Conservation (phyloP, 345 rosid genomes). For the Mercurialis annua region DNA sequence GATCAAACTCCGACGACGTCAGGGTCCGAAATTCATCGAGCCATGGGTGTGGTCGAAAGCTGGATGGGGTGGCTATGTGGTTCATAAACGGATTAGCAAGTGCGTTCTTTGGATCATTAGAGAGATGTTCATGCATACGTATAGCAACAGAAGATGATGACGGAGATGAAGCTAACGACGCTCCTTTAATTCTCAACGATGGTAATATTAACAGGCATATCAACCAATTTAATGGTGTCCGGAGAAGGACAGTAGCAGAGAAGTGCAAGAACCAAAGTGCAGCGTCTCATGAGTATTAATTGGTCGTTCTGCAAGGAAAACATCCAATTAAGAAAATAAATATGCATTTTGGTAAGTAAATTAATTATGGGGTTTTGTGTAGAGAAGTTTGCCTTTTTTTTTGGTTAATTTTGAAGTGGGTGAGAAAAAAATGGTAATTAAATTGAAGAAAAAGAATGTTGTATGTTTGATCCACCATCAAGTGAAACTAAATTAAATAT, state of each 20-base stretch:
- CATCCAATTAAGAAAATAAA: neutral
- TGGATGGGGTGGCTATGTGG: constrained; percentile 66
- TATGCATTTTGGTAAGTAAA: constrained; percentile 12
- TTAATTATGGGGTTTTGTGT: constrained; percentile 9
- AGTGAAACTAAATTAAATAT: constrained; percentile 6
- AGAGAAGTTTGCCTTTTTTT: neutral
- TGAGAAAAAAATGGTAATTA: neutral
- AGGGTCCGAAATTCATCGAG: constrained; percentile 26
- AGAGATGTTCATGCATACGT: constrained; percentile 60
- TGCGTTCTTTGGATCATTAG: constrained; percentile 60
- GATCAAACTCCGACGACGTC: constrained; percentile 28
- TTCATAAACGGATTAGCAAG: constrained; percentile 47
- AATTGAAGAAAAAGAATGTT: neutral
- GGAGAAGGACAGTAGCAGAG: constrained; percentile 28
- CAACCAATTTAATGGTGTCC: constrained; percentile 19
- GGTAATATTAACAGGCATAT: constrained; percentile 30
- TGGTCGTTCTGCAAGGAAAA: neutral
- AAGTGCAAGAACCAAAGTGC: constrained; percentile 31
- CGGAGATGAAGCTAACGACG: constrained; percentile 44
- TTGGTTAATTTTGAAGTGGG: constrained; percentile 5
- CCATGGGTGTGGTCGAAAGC: constrained; percentile 45
- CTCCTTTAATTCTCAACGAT: constrained; percentile 50
- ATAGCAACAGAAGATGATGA: constrained; percentile 57
- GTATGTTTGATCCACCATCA: neutral
- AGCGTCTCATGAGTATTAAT: neutral